A percentile compares a stretch with the other conserved stretches of the same genome.
phyloP scores from a whole-genome alignment of 163 green algal genomes.

The Coccomyxa subellipsoidea region DNA sequence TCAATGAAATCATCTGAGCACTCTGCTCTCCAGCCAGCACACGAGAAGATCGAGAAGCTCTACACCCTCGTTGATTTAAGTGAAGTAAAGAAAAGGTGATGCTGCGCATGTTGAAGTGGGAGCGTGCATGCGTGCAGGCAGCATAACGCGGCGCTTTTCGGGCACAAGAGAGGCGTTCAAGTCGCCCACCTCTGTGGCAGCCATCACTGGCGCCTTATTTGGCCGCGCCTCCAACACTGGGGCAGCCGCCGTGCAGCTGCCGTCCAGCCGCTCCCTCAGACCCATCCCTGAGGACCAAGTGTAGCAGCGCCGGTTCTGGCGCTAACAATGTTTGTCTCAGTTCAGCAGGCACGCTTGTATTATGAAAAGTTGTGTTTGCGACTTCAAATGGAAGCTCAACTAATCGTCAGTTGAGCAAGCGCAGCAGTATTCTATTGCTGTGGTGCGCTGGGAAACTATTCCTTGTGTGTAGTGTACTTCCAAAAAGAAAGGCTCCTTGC shows the following conservation, averaged over 20 bases:
- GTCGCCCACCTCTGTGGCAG: background rate
- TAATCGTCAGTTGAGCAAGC: too few relatives aligned
- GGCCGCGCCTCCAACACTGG: background rate
- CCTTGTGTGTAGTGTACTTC: too few relatives aligned
- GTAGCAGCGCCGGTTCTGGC: background rate
- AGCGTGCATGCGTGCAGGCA: background rate
- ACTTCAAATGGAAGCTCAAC: too few relatives aligned
- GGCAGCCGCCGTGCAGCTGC: background rate
- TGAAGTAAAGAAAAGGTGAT: too few relatives aligned
- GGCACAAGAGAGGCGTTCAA: background rate
- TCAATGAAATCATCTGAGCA: slow-evolving; percentile 4
- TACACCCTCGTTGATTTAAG: background rate
- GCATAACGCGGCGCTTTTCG: background rate
- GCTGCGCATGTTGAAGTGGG: background rate
- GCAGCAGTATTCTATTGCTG: too few relatives aligned
- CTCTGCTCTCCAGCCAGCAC: background rate
- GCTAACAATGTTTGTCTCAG: too few relatives aligned
- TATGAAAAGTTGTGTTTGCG: too few relatives aligned
- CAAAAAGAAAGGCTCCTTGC: too few relatives aligned
- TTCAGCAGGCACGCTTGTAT: too few relatives aligned
- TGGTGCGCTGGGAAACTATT: too few relatives aligned
- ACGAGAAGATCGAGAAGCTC: background rate
- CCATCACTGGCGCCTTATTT: background rate
- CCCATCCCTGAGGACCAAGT: background rate
- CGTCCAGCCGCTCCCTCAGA: background rate